Conservation (phyloP, 371 early-diverging fungal species). For the Entomophthora muscae region DNA sequence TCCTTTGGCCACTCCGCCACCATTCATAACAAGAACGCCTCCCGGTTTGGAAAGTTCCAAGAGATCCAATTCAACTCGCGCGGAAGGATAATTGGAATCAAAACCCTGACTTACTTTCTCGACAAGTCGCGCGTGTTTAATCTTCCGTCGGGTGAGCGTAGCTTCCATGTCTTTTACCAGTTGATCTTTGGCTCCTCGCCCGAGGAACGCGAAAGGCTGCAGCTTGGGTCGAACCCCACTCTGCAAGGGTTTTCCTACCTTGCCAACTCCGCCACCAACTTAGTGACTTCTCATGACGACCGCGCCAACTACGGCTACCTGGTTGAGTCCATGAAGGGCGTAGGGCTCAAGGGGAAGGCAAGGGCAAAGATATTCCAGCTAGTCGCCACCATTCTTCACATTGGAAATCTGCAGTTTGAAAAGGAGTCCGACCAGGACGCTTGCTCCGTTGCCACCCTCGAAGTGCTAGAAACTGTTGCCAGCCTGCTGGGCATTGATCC, state of each 20-base stretch:
- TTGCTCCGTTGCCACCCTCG: constrained; percentile 36
- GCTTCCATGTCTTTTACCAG: constrained; percentile 81
- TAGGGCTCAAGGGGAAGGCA: constrained; percentile 57
- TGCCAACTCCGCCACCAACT: constrained; percentile 20
- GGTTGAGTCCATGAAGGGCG: constrained; percentile 48
- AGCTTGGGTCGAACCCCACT: constrained; percentile 25
- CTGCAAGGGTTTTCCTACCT: constrained; percentile 12
- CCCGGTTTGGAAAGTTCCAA: constrained; percentile 57
- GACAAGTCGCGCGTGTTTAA: constrained; percentile 60
- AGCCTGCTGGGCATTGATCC: constrained; percentile 60
- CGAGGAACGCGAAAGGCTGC: constrained; percentile 20
- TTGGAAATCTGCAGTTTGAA: constrained; percentile 58
- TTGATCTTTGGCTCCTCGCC: constrained; percentile 34
- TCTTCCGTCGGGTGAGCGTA: constrained; percentile 45
- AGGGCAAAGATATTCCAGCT: constrained; percentile 50
- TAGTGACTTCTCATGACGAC: constrained; percentile 23
- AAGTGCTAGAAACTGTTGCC: constrained; percentile 50
- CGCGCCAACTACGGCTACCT: constrained; percentile 36
- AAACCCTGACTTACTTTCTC: constrained; percentile 67
- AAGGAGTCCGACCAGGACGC: constrained; percentile 19
- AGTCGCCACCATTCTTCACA: constrained; percentile 59
- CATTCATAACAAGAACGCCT: constrained; percentile 45
- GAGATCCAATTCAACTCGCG: constrained; percentile 72
- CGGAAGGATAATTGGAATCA: constrained; percentile 73
- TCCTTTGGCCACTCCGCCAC: constrained; percentile 61